Base-by-base conservation (phyloP, 805 yeast species). In the Sugiyamaella lignohabitans region DNA sequence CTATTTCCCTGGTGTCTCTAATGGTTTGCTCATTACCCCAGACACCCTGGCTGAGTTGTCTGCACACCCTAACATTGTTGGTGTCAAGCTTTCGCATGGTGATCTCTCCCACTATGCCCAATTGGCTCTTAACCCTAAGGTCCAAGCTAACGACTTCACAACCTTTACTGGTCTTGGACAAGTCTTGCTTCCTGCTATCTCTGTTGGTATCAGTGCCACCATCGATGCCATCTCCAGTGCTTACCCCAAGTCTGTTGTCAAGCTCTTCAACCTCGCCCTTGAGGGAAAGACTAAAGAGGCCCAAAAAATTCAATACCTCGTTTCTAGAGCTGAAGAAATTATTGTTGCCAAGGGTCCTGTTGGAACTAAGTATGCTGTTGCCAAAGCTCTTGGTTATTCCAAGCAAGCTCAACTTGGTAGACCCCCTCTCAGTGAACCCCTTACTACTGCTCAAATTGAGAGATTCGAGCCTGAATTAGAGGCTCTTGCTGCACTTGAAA, bases 211-310 rank as follows among this genome's bases (percentile, higher is more conserved):
- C 44, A 62, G 65, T 43, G 80, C 79, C 29, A 67, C 78, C 14
- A 70, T 76, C 48, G 80, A 75, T 56, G 81, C 78, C 4, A 61
- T 75, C 27, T 65, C 74, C 36, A 78, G 77, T 30, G 76, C 75
- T 3, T 74, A 67, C 63, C 81, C 81, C 49, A 72, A 73, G 60
- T 61, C 71, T 4, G 69, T 69, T 38, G 74, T 72, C 42, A 64
- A 64, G 42, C 57, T 76, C 35, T 72, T 61, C 53, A 60, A 67
- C 38, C 54, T 59, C 38, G 62, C 72, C 16, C 64, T 55, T 48
- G 62, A 66, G 36, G 78, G 77, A 24, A 66, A 73, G 43, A 47
- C 57, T 35, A 64, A 61, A 39, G 69, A 62, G 49, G 80, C 79
- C 14, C 65, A 61, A 50, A 56, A 60, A 41, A 54, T 74, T 38